A percentile compares a stretch with the other conserved stretches of the same genome.
These are phyloP conservation scores for Pseudozyma hubeiensis DNA, from an alignment of 1,284 basidiomycete genomes.

Conservation along the genomic window DNA sequence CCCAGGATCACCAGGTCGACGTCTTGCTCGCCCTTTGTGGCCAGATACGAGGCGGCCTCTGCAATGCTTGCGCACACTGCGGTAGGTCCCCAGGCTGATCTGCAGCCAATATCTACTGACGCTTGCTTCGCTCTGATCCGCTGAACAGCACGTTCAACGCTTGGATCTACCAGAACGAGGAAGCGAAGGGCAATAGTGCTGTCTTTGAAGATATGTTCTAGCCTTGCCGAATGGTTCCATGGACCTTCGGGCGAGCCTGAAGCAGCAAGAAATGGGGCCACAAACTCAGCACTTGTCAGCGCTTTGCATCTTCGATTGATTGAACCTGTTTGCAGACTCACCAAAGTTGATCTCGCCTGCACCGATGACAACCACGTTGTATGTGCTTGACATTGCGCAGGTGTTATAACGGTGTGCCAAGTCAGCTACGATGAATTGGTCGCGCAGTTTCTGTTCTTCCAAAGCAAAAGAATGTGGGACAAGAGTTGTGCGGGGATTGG, in stretches of 20 bases:
- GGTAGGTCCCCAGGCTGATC: conserved; percentile 21
- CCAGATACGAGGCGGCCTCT: conserved; percentile 7
- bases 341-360: conserved; percentile 53
- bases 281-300: too few relatives aligned
- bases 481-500: too few relatives aligned
- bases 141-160: conserved; percentile 18
- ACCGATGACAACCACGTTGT: conserved; percentile 37
- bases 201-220: conserved; percentile 32
- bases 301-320: too few relatives aligned
- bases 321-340: background rate
- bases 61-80: conserved; percentile 2
- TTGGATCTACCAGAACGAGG: conserved; percentile 56
- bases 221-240: conserved; percentile 41
- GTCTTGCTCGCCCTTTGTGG: background rate
- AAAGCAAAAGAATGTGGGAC: too few relatives aligned
- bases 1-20: conserved; percentile 51
- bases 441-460: too few relatives aligned
- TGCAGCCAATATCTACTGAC: background rate
- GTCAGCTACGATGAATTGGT: too few relatives aligned
- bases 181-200: conserved; percentile 20
- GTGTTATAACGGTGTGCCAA: too few relatives aligned
- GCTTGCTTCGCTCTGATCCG: conserved; percentile 34
- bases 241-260: conserved; percentile 43
- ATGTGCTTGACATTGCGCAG: conserved; percentile 7
- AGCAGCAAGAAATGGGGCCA: background rate